Percentiles rank a stretch among this genome's conserved stretches.
These are phyloP conservation scores for Melastoma malabathricum DNA, from an alignment of 345 rosid genomes.

Conservation along the genomic window DNA sequence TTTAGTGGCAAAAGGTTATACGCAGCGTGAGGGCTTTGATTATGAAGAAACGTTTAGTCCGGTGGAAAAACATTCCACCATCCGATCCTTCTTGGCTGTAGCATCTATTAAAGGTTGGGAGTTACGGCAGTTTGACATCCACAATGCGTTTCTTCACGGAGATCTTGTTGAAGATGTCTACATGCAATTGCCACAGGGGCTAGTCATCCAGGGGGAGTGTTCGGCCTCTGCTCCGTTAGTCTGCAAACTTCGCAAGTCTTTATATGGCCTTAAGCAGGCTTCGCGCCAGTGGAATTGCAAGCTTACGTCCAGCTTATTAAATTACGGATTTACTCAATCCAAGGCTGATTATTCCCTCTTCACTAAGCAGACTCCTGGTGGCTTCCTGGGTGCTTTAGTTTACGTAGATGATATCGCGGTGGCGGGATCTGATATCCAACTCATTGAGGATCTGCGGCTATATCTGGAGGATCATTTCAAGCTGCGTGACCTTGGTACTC, in stretches of 20 bases:
- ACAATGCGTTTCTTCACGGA: constrained; percentile 3
- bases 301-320: not conserved
- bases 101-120: not conserved
- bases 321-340: no score
- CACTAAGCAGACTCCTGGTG: no score
- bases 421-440: no score
- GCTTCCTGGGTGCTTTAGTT: no score
- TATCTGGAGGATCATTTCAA: no score
- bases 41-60: not conserved
- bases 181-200: not conserved
- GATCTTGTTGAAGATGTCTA: not conserved
- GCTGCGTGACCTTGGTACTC: no score
- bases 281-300: not conserved
- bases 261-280: not conserved
- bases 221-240: not conserved
- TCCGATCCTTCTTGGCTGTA: not conserved
- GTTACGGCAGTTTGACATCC: not conserved
- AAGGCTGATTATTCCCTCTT: no score
- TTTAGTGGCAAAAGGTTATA: constrained; percentile 2
- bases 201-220: not conserved
- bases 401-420: no score
- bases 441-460: no score
- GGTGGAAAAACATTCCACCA: not conserved
- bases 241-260: not conserved
- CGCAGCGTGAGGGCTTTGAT: not conserved